These are phyloP conservation scores for Nicotiana obtusifolia DNA, from an alignment of 257 asterid genomes.

Conservation along the genomic window DNA sequence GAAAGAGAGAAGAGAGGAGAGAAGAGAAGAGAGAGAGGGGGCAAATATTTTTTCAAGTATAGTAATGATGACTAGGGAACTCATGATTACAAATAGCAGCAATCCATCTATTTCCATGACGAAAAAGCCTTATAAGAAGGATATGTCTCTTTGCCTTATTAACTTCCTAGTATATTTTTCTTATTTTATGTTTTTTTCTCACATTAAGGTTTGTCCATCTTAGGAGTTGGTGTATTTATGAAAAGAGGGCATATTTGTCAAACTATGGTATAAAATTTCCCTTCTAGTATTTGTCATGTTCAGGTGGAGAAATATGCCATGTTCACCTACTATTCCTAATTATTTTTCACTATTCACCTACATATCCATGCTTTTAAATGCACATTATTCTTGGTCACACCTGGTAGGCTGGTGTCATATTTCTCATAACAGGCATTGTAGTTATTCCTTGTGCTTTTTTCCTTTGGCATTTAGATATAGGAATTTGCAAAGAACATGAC, in stretches of 20 bases:
- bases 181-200: neutral
- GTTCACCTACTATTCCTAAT: neutral
- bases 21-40: neutral
- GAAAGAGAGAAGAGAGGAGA: neutral
- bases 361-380: neutral
- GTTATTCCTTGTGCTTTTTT: neutral
- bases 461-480: neutral
- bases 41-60: slow-evolving; percentile 32
- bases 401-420: neutral
- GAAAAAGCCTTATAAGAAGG: slow-evolving; percentile 34
- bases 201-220: neutral
- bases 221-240: neutral
- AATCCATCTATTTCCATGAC: slow-evolving; percentile 40
- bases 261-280: neutral
- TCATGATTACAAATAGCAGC: slow-evolving; percentile 46
- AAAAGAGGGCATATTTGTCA: neutral
- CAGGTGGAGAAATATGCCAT: neutral
- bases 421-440: neutral
- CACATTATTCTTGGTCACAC: neutral
- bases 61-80: slow-evolving; percentile 47
- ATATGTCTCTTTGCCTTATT: slow-evolving; percentile 11
- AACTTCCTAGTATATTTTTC: no score
- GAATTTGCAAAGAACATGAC: neutral
- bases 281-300: neutral
- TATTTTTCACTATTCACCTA: neutral